Evolutionary conservation across 2,329 filamentous ascomycete species (phyloP), one percentile per base, ranked within the genome.

Genomic region (Hymenotorrendiella dingleyae): DNA sequence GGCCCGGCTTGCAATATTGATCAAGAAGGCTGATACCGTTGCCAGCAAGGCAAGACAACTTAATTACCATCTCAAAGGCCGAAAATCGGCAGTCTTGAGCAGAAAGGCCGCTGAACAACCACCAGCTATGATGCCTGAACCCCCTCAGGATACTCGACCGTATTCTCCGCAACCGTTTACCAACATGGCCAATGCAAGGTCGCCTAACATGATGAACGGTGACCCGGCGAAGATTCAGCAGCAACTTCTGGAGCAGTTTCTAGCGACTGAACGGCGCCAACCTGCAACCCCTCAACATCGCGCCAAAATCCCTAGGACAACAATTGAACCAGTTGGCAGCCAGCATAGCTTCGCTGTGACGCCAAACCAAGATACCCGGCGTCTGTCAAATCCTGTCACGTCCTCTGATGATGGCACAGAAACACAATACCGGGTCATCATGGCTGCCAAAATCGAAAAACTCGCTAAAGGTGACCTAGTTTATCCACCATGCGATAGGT

Each of bases 401-500:
- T 45, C 48, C 2, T 52, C 52, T 7, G 56, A 58, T 27, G 56
- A 57, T 35, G 55, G 50, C 1, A 46, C 36, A 6, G 56, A 59
- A 43, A 50, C 49, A 11, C 55, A 56, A 11, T 79, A 71, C 64
- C 78, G 78, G 48, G 62, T 75, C 6, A 70, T 86, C 43, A 86
- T 91, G 67, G 78, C 84, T 8, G 71, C 82, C 28, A 78, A 81
- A 45, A 86, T 91, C 66, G 88, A 94, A 54, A 79, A 80, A 38
- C 65, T 94, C 3, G 71, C 75, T 36, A 82, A 85, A 36, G 86
- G 86, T 3, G 84, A 88, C 42, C 70, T 77, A 5, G 85, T 94
- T 36, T 65, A 78, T n/a, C 89, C 88, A 8, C 86, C 87, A 0
- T 94, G 88, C 59, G 89, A 94, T 60, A 74, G 87, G 27, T 94